Conservation (phyloP, 768 basidiomycete genomes). For the Mycena chlorophos region DNA sequence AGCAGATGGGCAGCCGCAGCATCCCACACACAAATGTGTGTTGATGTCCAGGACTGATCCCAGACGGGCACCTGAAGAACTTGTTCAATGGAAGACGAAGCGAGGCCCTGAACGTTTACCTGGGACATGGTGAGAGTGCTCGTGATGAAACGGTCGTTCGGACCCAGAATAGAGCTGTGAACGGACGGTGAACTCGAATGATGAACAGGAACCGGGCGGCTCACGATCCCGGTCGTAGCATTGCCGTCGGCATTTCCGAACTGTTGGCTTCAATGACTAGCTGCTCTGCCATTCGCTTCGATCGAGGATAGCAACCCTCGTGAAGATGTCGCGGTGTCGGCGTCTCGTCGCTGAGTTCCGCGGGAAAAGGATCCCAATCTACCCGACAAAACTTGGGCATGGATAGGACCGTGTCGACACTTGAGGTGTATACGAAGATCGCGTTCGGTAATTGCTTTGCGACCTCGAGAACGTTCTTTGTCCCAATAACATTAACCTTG, state of each 20-base stretch:
- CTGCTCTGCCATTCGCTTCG: conserved; percentile 55
- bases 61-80: conserved; percentile 30
- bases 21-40: conserved; percentile 37
- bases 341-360: conserved; percentile 49
- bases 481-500: conserved; percentile 50
- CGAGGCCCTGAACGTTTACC: neutral
- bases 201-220: conserved; percentile 3
- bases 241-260: conserved; percentile 45
- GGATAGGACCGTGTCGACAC: conserved; percentile 45
- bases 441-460: conserved; percentile 41
- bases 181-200: neutral
- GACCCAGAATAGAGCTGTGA: conserved; percentile 34
- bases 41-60: conserved; percentile 32
- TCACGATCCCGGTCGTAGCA: conserved; percentile 35
- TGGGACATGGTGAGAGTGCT: conserved; percentile 32
- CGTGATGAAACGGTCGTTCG: conserved; percentile 33
- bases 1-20: conserved; percentile 36
- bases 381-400: conserved; percentile 35
- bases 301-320: conserved; percentile 53
- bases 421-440: conserved; percentile 48
- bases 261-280: conserved; percentile 50
- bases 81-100: neutral
- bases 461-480: conserved; percentile 48
- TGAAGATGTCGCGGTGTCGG: conserved; percentile 39
- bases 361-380: conserved; percentile 26